phyloP scores from a whole-genome alignment of 495 filamentous ascomycete genomes.

The Podospora tetraspora region DNA sequence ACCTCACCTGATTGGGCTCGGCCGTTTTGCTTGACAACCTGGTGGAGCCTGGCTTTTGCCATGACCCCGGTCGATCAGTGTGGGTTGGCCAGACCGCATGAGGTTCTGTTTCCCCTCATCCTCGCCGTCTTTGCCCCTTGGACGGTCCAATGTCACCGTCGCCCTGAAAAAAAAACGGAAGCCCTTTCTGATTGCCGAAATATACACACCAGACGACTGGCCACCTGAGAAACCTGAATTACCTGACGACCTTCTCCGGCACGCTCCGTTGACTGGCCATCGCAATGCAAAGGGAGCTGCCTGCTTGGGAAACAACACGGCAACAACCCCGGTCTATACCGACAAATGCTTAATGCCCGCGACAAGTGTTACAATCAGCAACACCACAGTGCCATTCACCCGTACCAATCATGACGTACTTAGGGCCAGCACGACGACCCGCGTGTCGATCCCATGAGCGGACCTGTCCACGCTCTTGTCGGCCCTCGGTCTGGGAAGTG shows the following conservation, averaged over 20 bases:
- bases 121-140: neutral
- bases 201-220: neutral
- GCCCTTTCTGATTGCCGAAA: neutral
- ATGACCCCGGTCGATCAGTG: slow-evolving; percentile 4
- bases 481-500: neutral
- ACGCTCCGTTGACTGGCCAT: neutral
- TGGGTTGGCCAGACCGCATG: slow-evolving; percentile 1
- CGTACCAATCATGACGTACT: slow-evolving; percentile 21
- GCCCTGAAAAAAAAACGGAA: neutral
- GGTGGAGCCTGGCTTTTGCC: slow-evolving; percentile 2
- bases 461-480: neutral
- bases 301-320: slow-evolving; percentile 9
- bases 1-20: slow-evolving; percentile 4
- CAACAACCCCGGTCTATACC: slow-evolving; percentile 16
- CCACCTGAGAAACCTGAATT: neutral
- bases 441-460: slow-evolving; percentile 4
- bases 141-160: neutral
- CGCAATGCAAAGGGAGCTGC: neutral
- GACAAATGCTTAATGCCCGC: slow-evolving; percentile 5
- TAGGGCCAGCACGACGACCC: neutral
- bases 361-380: slow-evolving; percentile 19
- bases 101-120: neutral
- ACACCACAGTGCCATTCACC: slow-evolving; percentile 21
- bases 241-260: neutral
- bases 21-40: slow-evolving; percentile 4